These are phyloP conservation scores for Opeltia flavorubescens DNA, from an alignment of 495 filamentous ascomycete species.

Conservation along the genomic window DNA sequence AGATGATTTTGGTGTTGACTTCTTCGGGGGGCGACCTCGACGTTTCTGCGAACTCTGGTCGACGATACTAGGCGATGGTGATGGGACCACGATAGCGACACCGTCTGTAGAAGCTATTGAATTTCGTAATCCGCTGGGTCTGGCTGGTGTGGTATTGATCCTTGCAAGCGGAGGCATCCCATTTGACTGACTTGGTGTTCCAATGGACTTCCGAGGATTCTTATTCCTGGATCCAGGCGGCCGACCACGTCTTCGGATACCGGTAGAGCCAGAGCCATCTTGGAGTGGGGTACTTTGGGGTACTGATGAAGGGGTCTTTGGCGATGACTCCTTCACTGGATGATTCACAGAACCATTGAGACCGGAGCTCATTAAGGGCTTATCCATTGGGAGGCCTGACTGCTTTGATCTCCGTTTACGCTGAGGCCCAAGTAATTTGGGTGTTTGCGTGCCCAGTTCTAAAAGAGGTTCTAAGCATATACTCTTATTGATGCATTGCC, in stretches of 20 bases:
- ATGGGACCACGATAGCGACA: slow-evolving; percentile 13
- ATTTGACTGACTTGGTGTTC: slow-evolving; percentile 7
- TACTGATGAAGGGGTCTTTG: background rate
- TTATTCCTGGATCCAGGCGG: slow-evolving; percentile 13
- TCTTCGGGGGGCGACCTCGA: background rate
- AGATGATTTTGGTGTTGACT: background rate
- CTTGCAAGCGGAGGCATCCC: slow-evolving; percentile 1
- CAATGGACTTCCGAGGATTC: background rate
- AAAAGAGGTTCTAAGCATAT: too few species aligned
- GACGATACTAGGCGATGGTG: slow-evolving; percentile 15
- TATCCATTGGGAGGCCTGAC: too few species aligned
- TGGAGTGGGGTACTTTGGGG: background rate
- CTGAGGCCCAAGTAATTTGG: too few species aligned
- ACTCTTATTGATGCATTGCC: too few species aligned
- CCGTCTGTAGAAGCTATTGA: slow-evolving; percentile 5
- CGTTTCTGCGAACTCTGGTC: slow-evolving; percentile 2
- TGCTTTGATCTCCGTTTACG: too few species aligned
- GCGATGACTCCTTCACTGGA: background rate
- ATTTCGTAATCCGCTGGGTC: slow-evolving; percentile 10
- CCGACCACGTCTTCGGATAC: slow-evolving; percentile 5
- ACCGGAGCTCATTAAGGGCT: too few species aligned
- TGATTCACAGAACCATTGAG: too few species aligned
- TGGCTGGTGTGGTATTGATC: background rate
- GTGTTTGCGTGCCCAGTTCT: too few species aligned
- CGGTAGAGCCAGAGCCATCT: background rate